These are phyloP conservation scores for Peronosclerospora sorghi DNA, from an alignment of 352 stramenopile genomes.

Conservation along the genomic window DNA sequence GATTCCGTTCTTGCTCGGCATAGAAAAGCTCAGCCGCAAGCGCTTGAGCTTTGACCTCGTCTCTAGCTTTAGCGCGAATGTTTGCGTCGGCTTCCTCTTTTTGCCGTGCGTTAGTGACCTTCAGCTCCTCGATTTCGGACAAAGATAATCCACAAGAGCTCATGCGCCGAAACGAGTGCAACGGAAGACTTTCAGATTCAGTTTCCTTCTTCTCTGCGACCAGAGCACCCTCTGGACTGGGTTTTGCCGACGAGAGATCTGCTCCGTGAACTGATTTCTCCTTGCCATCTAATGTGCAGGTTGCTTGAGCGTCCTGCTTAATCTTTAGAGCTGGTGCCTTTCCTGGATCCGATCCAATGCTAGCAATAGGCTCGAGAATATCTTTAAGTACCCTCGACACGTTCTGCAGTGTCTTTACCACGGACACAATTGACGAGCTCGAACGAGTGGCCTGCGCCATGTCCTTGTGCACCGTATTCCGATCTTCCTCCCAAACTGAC, in stretches of 20 bases:
- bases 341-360: slow-evolving; percentile 1
- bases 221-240: background rate
- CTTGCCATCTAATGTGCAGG: slow-evolving; percentile 1
- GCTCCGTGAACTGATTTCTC: slow-evolving; percentile 1
- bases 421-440: too few species aligned
- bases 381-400: too few species aligned
- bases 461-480: too few species aligned
- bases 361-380: too few species aligned
- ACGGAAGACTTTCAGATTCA: slow-evolving; percentile 15
- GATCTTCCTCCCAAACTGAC: too few species aligned
- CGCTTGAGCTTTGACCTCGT: slow-evolving; percentile 8
- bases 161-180: slow-evolving; percentile 25
- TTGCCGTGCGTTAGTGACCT: slow-evolving; percentile 1
- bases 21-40: slow-evolving; percentile 9
- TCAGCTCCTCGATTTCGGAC: slow-evolving; percentile 9
- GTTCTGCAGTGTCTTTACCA: too few species aligned
- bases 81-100: slow-evolving; percentile 4
- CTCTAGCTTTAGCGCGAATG: background rate
- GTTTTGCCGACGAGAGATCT: too few species aligned
- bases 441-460: too few species aligned
- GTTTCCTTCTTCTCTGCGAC: slow-evolving; percentile 8
- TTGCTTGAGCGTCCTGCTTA: background rate
- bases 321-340: background rate
- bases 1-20: slow-evolving; percentile 18
- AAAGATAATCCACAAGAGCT: slow-evolving; percentile 13